These are phyloP conservation scores for Nicotiana obtusifolia DNA, from an alignment of 257 asterid species.

Conservation along the genomic window DNA sequence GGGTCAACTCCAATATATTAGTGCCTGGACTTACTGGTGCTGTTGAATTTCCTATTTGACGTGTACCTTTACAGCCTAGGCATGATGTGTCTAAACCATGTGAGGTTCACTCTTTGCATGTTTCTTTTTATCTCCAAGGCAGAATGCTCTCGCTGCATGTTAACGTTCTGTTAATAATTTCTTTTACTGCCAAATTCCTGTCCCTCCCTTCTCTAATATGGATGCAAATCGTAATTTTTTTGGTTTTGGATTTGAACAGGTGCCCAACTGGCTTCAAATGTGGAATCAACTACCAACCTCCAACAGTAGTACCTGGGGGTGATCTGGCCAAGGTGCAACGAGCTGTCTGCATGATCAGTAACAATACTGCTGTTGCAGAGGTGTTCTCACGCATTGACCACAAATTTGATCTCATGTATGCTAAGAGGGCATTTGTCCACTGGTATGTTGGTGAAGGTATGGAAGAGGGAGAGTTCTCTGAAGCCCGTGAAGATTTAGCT, in stretches of 20 bases:
- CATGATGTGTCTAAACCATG: neutral
- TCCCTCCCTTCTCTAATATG: neutral
- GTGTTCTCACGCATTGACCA: slow-evolving; percentile 87
- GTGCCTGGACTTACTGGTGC: neutral
- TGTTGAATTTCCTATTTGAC: neutral
- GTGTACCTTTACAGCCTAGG: neutral
- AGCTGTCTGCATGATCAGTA: slow-evolving; percentile 94
- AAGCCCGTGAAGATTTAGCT: slow-evolving; percentile 90
- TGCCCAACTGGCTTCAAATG: slow-evolving; percentile 95
- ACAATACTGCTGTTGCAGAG: slow-evolving; percentile 92
- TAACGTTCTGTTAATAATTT: neutral
- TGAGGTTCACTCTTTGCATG: neutral
- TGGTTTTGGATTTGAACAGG: slow-evolving; percentile 32
- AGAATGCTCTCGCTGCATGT: neutral
- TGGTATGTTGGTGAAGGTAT: slow-evolving; percentile 96
- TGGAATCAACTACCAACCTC: slow-evolving; percentile 88
- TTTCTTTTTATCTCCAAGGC: neutral
- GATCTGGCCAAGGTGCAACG: slow-evolving; percentile 92
- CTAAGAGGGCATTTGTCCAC: slow-evolving; percentile 90
- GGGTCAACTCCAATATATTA: neutral
- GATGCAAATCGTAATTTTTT: neutral
- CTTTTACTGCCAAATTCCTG: neutral
- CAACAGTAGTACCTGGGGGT: slow-evolving; percentile 85
- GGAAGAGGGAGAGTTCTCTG: slow-evolving; percentile 95
- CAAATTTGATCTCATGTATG: slow-evolving; percentile 85